Evolutionary conservation across 83 land plant species (phyloP).

Genomic region (Diphasiastrum complanatum): DNA sequence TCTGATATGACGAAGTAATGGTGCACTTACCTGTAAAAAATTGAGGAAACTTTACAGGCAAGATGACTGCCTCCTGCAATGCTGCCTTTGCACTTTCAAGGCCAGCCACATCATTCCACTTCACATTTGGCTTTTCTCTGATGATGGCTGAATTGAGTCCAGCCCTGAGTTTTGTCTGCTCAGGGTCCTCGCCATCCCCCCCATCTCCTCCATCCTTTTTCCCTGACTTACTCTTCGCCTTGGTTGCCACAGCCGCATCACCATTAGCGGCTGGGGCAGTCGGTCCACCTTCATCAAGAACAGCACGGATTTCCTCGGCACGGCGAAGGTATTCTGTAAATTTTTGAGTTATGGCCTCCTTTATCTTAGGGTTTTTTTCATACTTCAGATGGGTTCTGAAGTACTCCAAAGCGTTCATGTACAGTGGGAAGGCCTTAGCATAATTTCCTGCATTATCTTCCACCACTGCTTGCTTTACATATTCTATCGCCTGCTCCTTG

Average conservation of each 20-base stretch:
- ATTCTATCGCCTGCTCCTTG: slow-evolving; percentile 98
- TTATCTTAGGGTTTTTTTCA: slow-evolving; percentile 98
- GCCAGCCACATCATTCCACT: slow-evolving; percentile 99
- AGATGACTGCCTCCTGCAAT: slow-evolving; percentile 93
- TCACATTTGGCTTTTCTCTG: slow-evolving; percentile 86
- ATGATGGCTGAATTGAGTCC: slow-evolving; percentile 92
- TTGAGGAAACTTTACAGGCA: slow-evolving; percentile 98
- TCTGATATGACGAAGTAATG: neutral
- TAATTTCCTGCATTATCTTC: slow-evolving; percentile 98
- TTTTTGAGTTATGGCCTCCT: slow-evolving; percentile 96
- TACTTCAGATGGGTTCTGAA: slow-evolving; percentile 93
- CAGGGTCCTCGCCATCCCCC: slow-evolving; percentile 76
- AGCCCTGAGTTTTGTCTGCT: slow-evolving; percentile 78
- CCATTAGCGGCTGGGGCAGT: slow-evolving; percentile 54
- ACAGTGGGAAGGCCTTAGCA: slow-evolving; percentile 88
- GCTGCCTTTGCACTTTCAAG: slow-evolving; percentile 97
- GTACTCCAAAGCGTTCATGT: slow-evolving; percentile 97
- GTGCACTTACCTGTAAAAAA: slow-evolving; percentile 74
- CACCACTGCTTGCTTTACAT: slow-evolving; percentile 85
- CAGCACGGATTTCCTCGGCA: slow-evolving; percentile 97
- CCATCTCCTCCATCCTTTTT: slow-evolving; percentile 48
- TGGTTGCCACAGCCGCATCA: slow-evolving; percentile 83
- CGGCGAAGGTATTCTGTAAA: slow-evolving; percentile 94
- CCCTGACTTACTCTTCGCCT: slow-evolving; percentile 67
- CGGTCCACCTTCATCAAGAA: slow-evolving; percentile 64